Percentiles rank a stretch among this genome's conserved stretches.
Conservation (phyloP, 2,329 filamentous ascomycete genomes). For the Triangularia setosa region DNA sequence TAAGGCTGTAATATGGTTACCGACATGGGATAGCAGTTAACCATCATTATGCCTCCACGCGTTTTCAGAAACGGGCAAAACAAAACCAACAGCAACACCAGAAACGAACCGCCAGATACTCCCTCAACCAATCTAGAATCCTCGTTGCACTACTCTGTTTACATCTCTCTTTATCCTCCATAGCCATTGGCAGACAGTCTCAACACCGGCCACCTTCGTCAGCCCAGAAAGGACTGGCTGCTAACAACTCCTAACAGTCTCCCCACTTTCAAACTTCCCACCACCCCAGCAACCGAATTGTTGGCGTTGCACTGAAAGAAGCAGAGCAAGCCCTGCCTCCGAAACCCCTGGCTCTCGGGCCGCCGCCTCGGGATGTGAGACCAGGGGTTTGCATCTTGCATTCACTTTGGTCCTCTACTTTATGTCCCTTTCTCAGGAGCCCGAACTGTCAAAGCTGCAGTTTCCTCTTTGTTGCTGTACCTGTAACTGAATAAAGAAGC, state of each 20-base stretch:
- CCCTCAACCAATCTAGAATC: neutral
- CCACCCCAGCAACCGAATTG: neutral
- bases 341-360: neutral
- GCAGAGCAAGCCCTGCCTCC: too few relatives aligned
- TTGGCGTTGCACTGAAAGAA: neutral
- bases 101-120: neutral
- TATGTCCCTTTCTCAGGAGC: neutral
- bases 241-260: too few relatives aligned
- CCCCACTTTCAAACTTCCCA: neutral
- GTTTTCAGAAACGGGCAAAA: neutral
- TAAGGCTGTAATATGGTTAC: neutral
- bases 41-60: neutral
- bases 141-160: neutral
- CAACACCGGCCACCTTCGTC: neutral
- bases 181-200: neutral
- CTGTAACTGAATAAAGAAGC: neutral
- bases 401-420: neutral
- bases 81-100: neutral
- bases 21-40: neutral
- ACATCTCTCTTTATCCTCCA: neutral
- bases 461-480: neutral
- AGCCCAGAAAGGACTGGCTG: neutral
- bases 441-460: neutral
- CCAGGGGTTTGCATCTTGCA: neutral
- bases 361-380: neutral